Percentiles rank a stretch among this genome's conserved stretches.
These are phyloP conservation scores for Botrytis elliptica DNA, from an alignment of 2,329 filamentous ascomycete genomes.

Conservation along the genomic window DNA sequence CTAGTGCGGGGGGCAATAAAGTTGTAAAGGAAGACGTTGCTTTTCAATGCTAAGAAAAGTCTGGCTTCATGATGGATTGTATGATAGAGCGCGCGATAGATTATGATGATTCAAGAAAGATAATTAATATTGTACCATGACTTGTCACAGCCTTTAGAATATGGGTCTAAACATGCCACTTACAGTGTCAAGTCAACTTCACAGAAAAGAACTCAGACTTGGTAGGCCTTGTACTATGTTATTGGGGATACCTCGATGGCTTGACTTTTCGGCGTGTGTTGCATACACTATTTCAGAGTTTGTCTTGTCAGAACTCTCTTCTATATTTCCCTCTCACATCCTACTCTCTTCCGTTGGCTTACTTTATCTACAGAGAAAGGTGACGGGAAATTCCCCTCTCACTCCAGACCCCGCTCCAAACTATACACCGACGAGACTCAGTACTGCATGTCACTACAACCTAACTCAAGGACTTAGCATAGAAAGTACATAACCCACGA, in stretches of 20 bases:
- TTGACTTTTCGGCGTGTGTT: background rate
- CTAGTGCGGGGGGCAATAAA: constrained; percentile 78
- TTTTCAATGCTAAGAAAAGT: constrained; percentile 67
- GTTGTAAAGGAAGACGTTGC: constrained; percentile 76
- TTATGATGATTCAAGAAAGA: background rate
- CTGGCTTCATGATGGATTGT: background rate
- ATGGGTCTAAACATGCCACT: background rate
- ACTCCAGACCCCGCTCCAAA: too few relatives aligned
- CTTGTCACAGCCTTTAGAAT: background rate
- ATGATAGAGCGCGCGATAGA: background rate
- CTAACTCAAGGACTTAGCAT: too few relatives aligned
- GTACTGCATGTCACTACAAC: too few relatives aligned
- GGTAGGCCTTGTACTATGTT: accelerated
- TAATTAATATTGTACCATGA: background rate
- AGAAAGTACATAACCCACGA: too few relatives aligned
- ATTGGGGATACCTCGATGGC: background rate
- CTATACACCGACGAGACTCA: too few relatives aligned
- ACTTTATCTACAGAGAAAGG: too few relatives aligned
- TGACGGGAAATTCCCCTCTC: accelerated
- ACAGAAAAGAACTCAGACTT: background rate
- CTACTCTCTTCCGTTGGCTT: too few relatives aligned
- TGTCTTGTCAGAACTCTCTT: too few relatives aligned
- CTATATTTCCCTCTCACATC: too few relatives aligned
- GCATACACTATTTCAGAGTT: too few relatives aligned
- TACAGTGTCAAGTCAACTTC: background rate